Conservation (phyloP, 1,284 basidiomycete species). For the Trichosporon sp. region DNA sequence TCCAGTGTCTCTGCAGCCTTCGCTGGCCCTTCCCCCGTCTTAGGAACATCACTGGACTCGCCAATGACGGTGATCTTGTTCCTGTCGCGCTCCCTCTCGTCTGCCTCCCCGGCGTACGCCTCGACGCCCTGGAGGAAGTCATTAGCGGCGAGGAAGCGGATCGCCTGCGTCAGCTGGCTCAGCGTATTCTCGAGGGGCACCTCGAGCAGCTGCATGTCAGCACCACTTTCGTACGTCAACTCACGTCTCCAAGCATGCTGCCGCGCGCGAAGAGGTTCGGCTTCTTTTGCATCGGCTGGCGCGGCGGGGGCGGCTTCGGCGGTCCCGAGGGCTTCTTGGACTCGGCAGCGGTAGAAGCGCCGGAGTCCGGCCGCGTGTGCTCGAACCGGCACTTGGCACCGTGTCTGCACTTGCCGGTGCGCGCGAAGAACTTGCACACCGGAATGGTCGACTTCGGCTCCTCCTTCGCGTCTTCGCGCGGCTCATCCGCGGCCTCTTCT, state of each 20-base stretch:
- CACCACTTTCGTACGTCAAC: conserved; percentile 28
- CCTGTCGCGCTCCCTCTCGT: conserved; percentile 53
- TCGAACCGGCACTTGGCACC: conserved; percentile 37
- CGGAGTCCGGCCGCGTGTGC: conserved; percentile 20
- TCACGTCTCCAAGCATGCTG: conserved; percentile 68
- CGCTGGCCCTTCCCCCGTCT: neutral
- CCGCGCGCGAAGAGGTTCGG: conserved; percentile 67
- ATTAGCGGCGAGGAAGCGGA: conserved; percentile 88
- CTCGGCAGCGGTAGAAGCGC: neutral
- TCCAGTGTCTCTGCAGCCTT: neutral
- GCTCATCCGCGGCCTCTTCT: neutral
- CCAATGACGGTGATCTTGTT: conserved; percentile 27
- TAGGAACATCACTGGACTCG: neutral
- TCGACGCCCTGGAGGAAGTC: conserved; percentile 83
- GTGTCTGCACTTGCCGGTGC: conserved; percentile 36
- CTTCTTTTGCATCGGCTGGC: conserved; percentile 57
- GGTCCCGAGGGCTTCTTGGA: neutral
- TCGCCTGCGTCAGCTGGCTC: conserved; percentile 87
- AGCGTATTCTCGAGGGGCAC: conserved; percentile 86
- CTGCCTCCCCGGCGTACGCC: conserved; percentile 69
- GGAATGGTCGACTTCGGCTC: neutral
- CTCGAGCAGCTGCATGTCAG: conserved; percentile 53
- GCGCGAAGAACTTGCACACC: conserved; percentile 39
- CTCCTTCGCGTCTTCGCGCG: conserved; percentile 5
- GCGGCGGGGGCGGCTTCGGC: conserved; percentile 30